Evolutionary conservation across 2,329 filamentous ascomycete genomes (phyloP).

Genomic region (Onygenales sp.): DNA sequence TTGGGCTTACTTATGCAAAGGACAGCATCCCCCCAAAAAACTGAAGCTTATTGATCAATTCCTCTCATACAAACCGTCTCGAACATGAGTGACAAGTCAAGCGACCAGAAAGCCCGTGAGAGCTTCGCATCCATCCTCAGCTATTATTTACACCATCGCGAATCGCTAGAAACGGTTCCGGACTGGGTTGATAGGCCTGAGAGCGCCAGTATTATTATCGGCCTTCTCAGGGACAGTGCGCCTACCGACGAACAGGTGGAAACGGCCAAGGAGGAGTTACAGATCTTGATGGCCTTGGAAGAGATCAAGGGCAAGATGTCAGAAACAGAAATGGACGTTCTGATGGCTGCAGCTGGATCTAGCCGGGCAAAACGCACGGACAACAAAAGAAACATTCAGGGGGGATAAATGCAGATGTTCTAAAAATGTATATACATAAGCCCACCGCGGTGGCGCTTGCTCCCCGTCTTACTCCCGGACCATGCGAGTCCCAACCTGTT

Average conservation of each 20-base stretch:
- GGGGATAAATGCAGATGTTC: too few species aligned
- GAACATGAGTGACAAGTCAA: neutral
- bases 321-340: neutral
- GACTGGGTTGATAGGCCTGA: neutral
- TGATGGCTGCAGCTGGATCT: neutral
- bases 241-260: neutral
- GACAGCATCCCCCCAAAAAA: neutral
- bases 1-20: neutral
- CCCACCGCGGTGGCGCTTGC: too few species aligned
- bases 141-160: neutral
- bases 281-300: neutral
- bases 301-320: neutral
- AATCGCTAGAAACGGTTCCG: neutral
- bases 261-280: neutral
- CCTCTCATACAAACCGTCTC: neutral
- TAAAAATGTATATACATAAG: too few species aligned
- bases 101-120: slow-evolving; percentile 1
- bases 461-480: too few species aligned
- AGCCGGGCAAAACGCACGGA: neutral
- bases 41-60: neutral
- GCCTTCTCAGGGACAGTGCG: neutral
- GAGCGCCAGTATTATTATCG: slow-evolving; percentile 2
- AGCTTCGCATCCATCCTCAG: slow-evolving; percentile 2
- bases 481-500: too few species aligned
- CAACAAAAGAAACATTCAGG: too few species aligned